Percentiles rank a stretch among this genome's conserved stretches.
Evolutionary conservation across 2,329 filamentous ascomycete genomes (phyloP).

Genomic region (Penicillium sp.): DNA sequence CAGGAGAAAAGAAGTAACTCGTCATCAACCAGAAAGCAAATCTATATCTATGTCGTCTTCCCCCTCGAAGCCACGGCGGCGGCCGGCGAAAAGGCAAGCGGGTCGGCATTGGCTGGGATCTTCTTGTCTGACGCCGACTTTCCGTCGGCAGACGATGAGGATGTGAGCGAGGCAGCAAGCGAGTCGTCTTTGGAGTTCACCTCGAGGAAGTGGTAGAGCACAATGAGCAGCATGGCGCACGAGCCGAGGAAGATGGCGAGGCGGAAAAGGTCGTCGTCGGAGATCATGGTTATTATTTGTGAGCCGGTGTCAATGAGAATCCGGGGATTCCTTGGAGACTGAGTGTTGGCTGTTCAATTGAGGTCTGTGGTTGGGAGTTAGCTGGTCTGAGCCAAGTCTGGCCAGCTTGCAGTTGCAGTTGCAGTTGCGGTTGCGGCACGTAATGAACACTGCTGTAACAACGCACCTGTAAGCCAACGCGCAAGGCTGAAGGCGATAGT

Average conservation of each 20-base stretch:
- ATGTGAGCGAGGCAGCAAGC: background rate
- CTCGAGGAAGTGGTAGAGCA: constrained; percentile 94
- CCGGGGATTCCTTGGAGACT: no score
- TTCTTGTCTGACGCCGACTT: constrained; percentile 5
- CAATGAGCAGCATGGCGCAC: constrained; percentile 83
- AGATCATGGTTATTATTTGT: constrained; percentile 73
- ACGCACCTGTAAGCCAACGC: background rate
- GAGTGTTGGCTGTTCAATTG: background rate
- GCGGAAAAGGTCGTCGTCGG: constrained; percentile 84
- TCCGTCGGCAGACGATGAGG: background rate
- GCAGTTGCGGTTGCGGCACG: background rate
- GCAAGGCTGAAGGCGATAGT: no score
- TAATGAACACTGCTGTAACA: background rate
- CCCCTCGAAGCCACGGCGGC: constrained; percentile 12
- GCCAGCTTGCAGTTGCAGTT: constrained; percentile 12
- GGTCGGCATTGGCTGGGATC: constrained; percentile 11
- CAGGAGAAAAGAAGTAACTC: background rate
- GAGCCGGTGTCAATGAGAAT: no score
- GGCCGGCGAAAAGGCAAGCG: constrained; percentile 10
- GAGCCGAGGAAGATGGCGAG: constrained; percentile 91
- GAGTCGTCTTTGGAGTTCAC: constrained; percentile 68
- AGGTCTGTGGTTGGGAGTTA: background rate
- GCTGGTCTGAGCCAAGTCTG: constrained; percentile 2
- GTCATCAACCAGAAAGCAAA: background rate
- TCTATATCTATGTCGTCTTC: background rate